Evolutionary conservation across 768 basidiomycete species (phyloP).

Genomic region (Serendipita indica): DNA sequence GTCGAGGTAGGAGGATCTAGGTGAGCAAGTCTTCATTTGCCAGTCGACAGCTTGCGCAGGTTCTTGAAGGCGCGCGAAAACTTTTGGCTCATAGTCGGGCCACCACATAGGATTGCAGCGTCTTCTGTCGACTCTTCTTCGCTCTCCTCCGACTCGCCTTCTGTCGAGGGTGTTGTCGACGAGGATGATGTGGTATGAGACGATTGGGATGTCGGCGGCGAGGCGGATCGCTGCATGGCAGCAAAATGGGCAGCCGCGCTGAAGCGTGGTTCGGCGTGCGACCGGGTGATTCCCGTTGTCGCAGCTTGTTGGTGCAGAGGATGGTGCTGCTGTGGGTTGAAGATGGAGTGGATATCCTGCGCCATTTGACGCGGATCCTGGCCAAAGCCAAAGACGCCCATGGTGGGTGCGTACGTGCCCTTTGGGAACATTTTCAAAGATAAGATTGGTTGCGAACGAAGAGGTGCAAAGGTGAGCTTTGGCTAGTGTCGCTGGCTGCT

Average conservation of each 20-base stretch:
- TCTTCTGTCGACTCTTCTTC: not conserved
- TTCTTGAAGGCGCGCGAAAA: constrained; percentile 1
- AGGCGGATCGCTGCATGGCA: not conserved
- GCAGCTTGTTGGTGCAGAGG: not conserved
- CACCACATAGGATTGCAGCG: not conserved
- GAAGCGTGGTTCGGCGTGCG: not conserved
- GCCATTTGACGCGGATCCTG: not conserved
- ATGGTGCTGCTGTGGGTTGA: not conserved
- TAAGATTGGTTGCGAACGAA: constrained; percentile 26
- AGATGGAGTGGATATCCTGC: not conserved
- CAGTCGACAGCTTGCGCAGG: not conserved
- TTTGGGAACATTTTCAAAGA: constrained; percentile 26
- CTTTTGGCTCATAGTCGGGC: not conserved
- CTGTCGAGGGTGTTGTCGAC: not conserved
- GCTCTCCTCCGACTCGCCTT: not conserved
- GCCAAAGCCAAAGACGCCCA: not conserved
- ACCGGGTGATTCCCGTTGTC: not conserved
- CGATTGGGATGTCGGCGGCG: not conserved
- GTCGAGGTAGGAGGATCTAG: not conserved
- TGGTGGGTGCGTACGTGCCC: constrained; percentile 27
- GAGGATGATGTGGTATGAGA: not conserved
- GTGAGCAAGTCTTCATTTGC: not conserved
- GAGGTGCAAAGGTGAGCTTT: not conserved
- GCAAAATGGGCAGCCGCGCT: not conserved
- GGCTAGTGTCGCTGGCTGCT: not conserved